A percentile compares a stretch with the other conserved stretches of the same genome.
Conservation (phyloP, 768 basidiomycete species). For the Gyrodon lividus region DNA sequence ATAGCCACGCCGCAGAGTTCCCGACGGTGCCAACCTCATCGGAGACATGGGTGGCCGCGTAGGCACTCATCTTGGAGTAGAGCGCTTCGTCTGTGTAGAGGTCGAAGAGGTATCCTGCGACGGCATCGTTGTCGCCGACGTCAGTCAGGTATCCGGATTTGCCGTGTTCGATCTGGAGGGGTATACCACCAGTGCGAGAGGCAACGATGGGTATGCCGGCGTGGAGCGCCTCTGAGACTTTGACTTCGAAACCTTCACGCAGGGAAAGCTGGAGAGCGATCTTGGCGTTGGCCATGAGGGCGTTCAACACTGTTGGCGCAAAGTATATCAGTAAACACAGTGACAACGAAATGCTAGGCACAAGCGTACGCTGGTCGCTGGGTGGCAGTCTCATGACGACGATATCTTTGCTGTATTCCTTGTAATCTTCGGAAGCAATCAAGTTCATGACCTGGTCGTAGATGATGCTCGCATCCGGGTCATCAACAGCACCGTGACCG, state of each 20-base stretch:
- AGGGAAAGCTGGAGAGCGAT: slow-evolving; percentile 90
- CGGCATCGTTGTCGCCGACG: slow-evolving; percentile 70
- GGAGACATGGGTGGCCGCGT: slow-evolving; percentile 72
- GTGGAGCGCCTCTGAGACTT: slow-evolving; percentile 93
- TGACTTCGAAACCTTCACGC: slow-evolving; percentile 96
- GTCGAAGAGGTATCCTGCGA: slow-evolving; percentile 74
- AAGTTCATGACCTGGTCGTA: slow-evolving; percentile 75
- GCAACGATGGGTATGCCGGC: slow-evolving; percentile 86
- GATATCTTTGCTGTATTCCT: slow-evolving; percentile 58
- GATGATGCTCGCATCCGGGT: slow-evolving; percentile 92
- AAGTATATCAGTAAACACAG: slow-evolving; percentile 6
- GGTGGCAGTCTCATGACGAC: slow-evolving; percentile 79
- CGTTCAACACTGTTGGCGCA: slow-evolving; percentile 65
- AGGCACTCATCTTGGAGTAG: slow-evolving; percentile 61
- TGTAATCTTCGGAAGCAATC: slow-evolving; percentile 52
- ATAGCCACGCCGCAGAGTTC: slow-evolving; percentile 65
- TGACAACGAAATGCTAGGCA: neutral
- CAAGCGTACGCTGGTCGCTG: slow-evolving; percentile 72
- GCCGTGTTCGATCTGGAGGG: slow-evolving; percentile 85
- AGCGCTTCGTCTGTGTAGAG: slow-evolving; percentile 73
- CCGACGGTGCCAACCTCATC: slow-evolving; percentile 86
- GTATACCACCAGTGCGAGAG: slow-evolving; percentile 86
- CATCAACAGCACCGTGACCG: slow-evolving; percentile 92
- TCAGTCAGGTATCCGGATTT: slow-evolving; percentile 85
- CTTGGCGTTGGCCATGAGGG: slow-evolving; percentile 84